Percentiles rank a stretch among this genome's conserved stretches.
phyloP scores from a whole-genome alignment of 2,329 filamentous ascomycete genomes.

The Xylaria sp. region DNA sequence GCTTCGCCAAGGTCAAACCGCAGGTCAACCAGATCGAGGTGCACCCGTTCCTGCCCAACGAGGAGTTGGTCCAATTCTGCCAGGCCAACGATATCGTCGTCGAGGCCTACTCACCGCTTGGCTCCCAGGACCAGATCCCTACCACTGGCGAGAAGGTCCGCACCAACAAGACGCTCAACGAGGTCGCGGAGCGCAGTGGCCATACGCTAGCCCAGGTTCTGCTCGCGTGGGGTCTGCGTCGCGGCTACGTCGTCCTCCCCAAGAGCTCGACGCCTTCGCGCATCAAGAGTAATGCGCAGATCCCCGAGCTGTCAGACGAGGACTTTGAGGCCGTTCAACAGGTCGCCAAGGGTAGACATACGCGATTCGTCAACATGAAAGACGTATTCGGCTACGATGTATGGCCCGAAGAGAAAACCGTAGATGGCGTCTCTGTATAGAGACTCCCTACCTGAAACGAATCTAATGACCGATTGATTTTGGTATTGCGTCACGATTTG shows the following conservation, averaged over 20 bases:
- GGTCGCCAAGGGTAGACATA: constrained; percentile 73
- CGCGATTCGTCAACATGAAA: constrained; percentile 84
- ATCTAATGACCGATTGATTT: constrained; percentile 4
- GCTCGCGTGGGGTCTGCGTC: constrained; percentile 72
- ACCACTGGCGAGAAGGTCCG: constrained; percentile 74
- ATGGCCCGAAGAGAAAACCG: constrained; percentile 66
- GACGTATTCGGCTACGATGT: constrained; percentile 81
- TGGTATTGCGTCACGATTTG: constrained; percentile 9
- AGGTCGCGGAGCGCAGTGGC: constrained; percentile 66
- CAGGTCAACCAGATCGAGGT: constrained; percentile 60
- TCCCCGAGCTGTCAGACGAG: constrained; percentile 65
- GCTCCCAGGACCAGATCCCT: constrained; percentile 76
- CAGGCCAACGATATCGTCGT: constrained; percentile 62
- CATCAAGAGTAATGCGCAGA: constrained; percentile 72
- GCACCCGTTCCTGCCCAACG: constrained; percentile 60
- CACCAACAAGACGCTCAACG: constrained; percentile 68
- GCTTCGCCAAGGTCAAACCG: constrained; percentile 54
- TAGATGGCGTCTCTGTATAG: constrained; percentile 23
- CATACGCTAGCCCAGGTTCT: constrained; percentile 70
- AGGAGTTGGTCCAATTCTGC: constrained; percentile 65
- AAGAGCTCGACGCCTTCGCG: constrained; percentile 75
- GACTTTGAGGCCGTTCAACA: constrained; percentile 72
- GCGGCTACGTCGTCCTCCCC: constrained; percentile 75
- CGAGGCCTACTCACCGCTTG: constrained; percentile 64
- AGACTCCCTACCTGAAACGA: neutral